Percentiles rank a stretch among this genome's conserved stretches.
Conservation (phyloP, 768 basidiomycete species). For the Scleroderma bovista region DNA sequence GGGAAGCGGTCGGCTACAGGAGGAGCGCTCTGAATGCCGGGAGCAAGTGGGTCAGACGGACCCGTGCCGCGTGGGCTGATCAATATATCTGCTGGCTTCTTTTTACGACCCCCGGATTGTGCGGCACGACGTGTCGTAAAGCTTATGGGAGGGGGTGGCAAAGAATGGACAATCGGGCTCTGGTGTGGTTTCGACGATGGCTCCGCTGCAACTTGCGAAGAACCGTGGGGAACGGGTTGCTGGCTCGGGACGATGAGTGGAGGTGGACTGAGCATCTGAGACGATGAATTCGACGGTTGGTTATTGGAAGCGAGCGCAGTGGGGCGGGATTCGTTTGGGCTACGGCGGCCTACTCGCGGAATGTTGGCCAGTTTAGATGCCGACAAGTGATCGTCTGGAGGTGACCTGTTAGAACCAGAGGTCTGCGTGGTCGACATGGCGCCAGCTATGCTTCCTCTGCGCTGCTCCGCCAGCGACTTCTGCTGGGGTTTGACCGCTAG, state of each 20-base stretch:
- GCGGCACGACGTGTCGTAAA: slow-evolving; percentile 72
- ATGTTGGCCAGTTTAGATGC: slow-evolving; percentile 22
- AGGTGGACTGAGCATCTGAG: slow-evolving; percentile 19
- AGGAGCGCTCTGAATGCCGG: slow-evolving; percentile 73
- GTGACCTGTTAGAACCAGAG: slow-evolving; percentile 20
- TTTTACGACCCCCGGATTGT: slow-evolving; percentile 53
- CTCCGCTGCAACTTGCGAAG: slow-evolving; percentile 15
- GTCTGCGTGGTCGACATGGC: slow-evolving; percentile 25
- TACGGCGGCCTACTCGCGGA: slow-evolving; percentile 32
- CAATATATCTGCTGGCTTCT: slow-evolving; percentile 74
- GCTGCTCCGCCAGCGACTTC: slow-evolving; percentile 65
- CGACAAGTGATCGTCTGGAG: slow-evolving; percentile 20
- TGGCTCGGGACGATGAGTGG: slow-evolving; percentile 22
- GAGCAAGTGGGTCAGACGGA: slow-evolving; percentile 48
- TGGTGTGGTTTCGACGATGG: slow-evolving; percentile 20
- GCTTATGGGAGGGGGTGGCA: slow-evolving; percentile 69
- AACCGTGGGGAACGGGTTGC: slow-evolving; percentile 12
- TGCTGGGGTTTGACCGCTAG: slow-evolving; percentile 64
- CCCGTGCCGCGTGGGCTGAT: slow-evolving; percentile 65
- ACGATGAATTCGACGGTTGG: slow-evolving; percentile 16
- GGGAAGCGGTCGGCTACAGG: slow-evolving; percentile 48
- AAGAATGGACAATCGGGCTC: slow-evolving; percentile 29
- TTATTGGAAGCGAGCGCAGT: slow-evolving; percentile 18
- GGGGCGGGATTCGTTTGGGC: slow-evolving; percentile 30
- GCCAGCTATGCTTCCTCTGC: slow-evolving; percentile 53